phyloP scores from a whole-genome alignment of 1,284 basidiomycete species.

The Pholiota adiposa region DNA sequence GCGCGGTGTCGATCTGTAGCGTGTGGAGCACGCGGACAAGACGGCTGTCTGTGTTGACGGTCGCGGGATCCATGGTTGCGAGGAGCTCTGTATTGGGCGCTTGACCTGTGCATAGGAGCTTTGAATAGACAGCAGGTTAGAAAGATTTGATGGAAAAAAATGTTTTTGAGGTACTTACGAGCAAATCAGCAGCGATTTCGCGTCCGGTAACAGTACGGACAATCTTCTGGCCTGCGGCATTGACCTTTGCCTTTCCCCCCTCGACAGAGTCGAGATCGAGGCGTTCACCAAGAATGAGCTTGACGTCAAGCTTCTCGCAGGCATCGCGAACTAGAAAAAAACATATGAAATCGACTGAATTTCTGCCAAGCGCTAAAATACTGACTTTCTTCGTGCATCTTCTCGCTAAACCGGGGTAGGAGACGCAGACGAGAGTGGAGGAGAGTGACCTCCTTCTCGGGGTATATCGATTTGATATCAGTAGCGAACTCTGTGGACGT shows the following conservation, averaged over 20 bases:
- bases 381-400: slow-evolving; percentile 60
- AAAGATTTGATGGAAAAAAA: background rate
- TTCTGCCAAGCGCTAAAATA: too few species aligned
- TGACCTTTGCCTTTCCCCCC: slow-evolving; percentile 29
- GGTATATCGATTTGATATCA: slow-evolving; percentile 67
- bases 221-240: slow-evolving; percentile 38
- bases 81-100: slow-evolving; percentile 70
- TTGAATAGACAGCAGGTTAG: background rate
- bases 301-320: slow-evolving; percentile 46
- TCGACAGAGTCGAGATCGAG: slow-evolving; percentile 49
- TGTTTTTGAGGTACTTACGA: too few species aligned
- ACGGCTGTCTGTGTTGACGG: slow-evolving; percentile 52
- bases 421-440: slow-evolving; percentile 66
- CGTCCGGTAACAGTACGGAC: slow-evolving; percentile 61
- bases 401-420: slow-evolving; percentile 60
- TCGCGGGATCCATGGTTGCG: slow-evolving; percentile 48
- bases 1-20: slow-evolving; percentile 51
- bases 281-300: slow-evolving; percentile 59
- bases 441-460: slow-evolving; percentile 64
- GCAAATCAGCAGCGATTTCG: slow-evolving; percentile 63
- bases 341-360: too few species aligned
- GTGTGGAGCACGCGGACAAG: slow-evolving; percentile 61
- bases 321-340: slow-evolving; percentile 51
- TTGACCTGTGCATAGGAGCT: slow-evolving; percentile 82
- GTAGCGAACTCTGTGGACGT: slow-evolving; percentile 59